Evolutionary conservation across 2,329 filamentous ascomycete genomes (phyloP).

Genomic region (Botrytis porri): DNA sequence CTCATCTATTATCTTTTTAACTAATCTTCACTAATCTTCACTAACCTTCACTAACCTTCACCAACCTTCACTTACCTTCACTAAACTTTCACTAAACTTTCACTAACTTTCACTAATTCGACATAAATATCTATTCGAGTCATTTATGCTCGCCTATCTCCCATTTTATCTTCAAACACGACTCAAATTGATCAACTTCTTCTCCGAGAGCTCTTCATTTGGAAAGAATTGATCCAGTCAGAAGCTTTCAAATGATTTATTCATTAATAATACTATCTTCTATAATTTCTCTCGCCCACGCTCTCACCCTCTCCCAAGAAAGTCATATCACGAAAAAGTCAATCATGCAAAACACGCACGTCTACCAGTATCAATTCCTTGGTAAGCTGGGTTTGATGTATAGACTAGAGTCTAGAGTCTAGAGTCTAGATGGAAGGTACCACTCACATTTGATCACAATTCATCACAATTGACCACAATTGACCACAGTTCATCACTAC

Average conservation of each 20-base stretch:
- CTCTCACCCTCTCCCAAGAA: not conserved
- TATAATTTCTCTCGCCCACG: not conserved
- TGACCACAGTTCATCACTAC: not conserved
- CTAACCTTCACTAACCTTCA: not conserved
- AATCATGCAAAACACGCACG: not conserved
- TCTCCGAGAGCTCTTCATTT: not conserved
- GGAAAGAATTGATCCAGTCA: not conserved
- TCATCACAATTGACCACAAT: too few species aligned
- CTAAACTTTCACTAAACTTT: not conserved
- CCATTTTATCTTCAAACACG: not conserved
- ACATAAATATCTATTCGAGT: not conserved
- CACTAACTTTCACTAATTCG: not conserved
- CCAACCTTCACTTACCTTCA: not conserved
- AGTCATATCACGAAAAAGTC: not conserved
- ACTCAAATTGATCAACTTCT: not conserved
- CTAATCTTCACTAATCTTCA: not conserved
- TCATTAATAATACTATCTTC: not conserved
- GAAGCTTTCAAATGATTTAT: not conserved
- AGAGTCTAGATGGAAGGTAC: not conserved
- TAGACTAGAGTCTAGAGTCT: not conserved
- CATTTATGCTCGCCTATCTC: conserved; percentile 10
- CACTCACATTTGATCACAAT: not conserved
- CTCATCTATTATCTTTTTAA: not conserved
- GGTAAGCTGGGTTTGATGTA: too few species aligned
- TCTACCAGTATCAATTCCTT: not conserved